phyloP scores from a whole-genome alignment of 2,329 filamentous ascomycete species.

The Penicillium freii region DNA sequence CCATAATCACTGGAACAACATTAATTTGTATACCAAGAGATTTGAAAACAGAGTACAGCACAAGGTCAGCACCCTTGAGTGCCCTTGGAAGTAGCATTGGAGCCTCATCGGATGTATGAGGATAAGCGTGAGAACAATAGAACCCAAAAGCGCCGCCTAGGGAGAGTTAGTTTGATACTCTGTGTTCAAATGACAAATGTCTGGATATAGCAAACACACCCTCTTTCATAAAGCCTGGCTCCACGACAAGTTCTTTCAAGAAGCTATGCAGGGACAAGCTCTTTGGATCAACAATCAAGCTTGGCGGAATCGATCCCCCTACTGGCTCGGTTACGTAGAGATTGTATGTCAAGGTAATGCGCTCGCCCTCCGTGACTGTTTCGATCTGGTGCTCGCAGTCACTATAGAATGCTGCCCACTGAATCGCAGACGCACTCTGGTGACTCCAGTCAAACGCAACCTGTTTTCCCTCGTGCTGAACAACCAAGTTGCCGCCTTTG shows the following conservation, averaged over 20 bases:
- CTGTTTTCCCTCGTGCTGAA: constrained; percentile 33
- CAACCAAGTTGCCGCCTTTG: constrained; percentile 34
- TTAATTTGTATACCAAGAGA: neutral
- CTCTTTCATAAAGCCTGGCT: constrained; percentile 12
- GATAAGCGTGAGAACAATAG: constrained; percentile 50
- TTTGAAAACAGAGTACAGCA: neutral
- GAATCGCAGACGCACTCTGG: constrained; percentile 23
- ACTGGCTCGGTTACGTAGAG: constrained; percentile 46
- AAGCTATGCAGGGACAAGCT: constrained; percentile 38
- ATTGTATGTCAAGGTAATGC: constrained; percentile 61
- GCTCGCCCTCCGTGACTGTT: constrained; percentile 52
- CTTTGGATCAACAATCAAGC: constrained; percentile 31
- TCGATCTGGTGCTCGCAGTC: constrained; percentile 42
- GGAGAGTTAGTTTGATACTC: neutral
- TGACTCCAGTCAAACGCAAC: constrained; percentile 30
- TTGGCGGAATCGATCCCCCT: constrained; percentile 24
- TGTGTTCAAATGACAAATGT: neutral
- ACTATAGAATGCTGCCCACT: constrained; percentile 41
- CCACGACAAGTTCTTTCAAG: constrained; percentile 31
- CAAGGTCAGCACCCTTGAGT: neutral
- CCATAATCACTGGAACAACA: neutral
- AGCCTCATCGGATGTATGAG: constrained; percentile 36
- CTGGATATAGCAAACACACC: neutral
- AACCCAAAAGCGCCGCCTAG: constrained; percentile 47
- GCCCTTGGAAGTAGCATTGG: neutral